A percentile compares a stretch with the other conserved stretches of the same genome.
Conservation (phyloP, 805 yeast genomes). For the Sungouiella blattae region DNA sequence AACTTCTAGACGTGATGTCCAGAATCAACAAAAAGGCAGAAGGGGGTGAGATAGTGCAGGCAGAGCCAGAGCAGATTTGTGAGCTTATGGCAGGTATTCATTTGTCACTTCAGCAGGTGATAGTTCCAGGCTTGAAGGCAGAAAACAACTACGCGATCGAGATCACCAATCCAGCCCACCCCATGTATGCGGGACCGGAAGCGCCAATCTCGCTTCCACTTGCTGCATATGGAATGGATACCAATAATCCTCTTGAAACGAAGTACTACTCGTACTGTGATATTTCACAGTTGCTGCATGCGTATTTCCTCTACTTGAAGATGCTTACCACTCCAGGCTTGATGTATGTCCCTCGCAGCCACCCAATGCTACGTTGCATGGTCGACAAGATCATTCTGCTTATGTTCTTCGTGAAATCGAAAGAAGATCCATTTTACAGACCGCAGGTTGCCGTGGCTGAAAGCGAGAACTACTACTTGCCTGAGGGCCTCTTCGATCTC, state of each 20-base stretch:
- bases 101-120: conserved; percentile 10
- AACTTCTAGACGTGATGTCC: conserved; percentile 9
- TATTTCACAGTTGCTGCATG: conserved; percentile 20
- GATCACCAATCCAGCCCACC: conserved; percentile 15
- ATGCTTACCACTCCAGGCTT: conserved; percentile 21
- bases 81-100: conserved; percentile 14
- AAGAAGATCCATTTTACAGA: conserved; percentile 3
- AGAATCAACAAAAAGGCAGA: conserved; percentile 3
- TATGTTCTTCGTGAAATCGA: conserved; percentile 17
- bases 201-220: conserved; percentile 10
- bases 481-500: conserved; percentile 19
- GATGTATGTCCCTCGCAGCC: conserved; percentile 18
- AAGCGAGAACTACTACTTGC: conserved; percentile 15
- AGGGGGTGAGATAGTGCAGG: conserved; percentile 6
- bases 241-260: conserved; percentile 3
- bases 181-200: conserved; percentile 7
- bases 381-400: conserved; percentile 14
- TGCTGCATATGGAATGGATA: conserved; percentile 15
- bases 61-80: conserved; percentile 11
- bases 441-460: conserved; percentile 13
- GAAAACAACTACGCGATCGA: conserved; percentile 7
- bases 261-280: conserved; percentile 24
- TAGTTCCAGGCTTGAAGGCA: conserved; percentile 12
- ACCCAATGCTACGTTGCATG: conserved; percentile 19
- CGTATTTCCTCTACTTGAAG: conserved; percentile 20